Evolutionary conservation across 257 asterid species (phyloP), one percentile per base, ranked within the genome.

Genomic region (Solanum medicagineum): DNA sequence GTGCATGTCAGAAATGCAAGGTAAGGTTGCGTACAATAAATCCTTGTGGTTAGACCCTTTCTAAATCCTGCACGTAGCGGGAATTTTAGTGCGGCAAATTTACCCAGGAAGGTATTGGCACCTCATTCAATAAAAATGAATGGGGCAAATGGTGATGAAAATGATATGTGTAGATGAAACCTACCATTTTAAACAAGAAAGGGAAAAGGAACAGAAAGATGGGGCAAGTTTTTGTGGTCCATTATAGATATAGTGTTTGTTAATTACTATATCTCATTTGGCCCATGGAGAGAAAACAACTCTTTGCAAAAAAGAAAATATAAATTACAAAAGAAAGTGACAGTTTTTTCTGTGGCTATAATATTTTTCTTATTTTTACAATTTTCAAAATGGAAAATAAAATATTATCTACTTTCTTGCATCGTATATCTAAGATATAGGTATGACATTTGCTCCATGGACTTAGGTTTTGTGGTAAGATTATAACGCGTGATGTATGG

Each of bases 131-230:
- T 74, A 79, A 65, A 86, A 84, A 16, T 87, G 29, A 89, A 86
- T 87, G 87, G 87, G 87, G 74, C 86, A 85, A 85, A 83, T 89
- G 93, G 89, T 87, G 81, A 42, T 62, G 93, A 90, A 86, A 90
- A 89, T 74, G 92, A 89, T 89, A 36, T 86, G n/a, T 83, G 57
- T 70, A 65, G 80, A 68, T 80, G 26, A 77, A 88, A 84, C 29
- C 83, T 81, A 80, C 75, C 91, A 87, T 81, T 85, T 73, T 51
- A 59, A 87, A 69, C 24, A 71, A 12, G 56, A 80, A 24, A 45
- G 81, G 84, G 85, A 24, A 84, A 73, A 53, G 81, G 22, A 71
- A 74, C 70, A 60, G 42, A 29, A 81, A 54, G 62, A 16, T 71
- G 75, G 83, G 55, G 59, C 36, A 81, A 69, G 8, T 51, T 13